A percentile compares a stretch with the other conserved stretches of the same genome.
These are phyloP conservation scores for Fragaria ananassa DNA, from an alignment of 306 rosid genomes.

Conservation along the genomic window DNA sequence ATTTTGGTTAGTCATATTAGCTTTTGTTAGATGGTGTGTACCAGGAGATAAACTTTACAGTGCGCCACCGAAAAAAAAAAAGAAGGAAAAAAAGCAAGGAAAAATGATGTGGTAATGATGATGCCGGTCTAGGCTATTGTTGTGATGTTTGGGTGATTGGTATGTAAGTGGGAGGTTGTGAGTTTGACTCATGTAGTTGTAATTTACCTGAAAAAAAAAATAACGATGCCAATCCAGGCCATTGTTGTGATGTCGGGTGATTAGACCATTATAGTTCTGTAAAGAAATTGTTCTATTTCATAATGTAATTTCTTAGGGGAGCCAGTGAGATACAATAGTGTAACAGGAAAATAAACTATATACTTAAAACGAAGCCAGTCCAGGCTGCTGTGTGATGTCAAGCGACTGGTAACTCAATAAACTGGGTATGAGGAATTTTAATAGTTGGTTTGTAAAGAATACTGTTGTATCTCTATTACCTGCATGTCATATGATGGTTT, in stretches of 20 bases:
- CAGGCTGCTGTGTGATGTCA: constrained; percentile 72
- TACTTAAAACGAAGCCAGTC: constrained; percentile 68
- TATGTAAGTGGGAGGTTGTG: too few relatives aligned
- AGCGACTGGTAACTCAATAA: constrained; percentile 90
- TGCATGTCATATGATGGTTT: not conserved
- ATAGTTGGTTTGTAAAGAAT: constrained; percentile 51
- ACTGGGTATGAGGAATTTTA: constrained; percentile 34
- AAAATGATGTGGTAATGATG: constrained; percentile 29
- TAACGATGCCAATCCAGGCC: constrained; percentile 67
- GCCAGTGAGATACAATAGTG: constrained; percentile 39
- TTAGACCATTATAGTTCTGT: constrained; percentile 49
- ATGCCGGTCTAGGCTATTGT: constrained; percentile 37
- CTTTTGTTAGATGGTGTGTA: constrained; percentile 15
- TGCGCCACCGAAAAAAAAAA: not conserved
- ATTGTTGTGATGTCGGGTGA: constrained; percentile 62
- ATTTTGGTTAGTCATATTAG: constrained; percentile 21
- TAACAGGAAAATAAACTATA: constrained; percentile 21
- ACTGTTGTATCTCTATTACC: not conserved
- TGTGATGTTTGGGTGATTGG: too few relatives aligned
- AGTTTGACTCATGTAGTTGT: too few relatives aligned
- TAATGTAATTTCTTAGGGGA: not conserved
- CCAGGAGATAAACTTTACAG: constrained; percentile 39
- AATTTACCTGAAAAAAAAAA: too few relatives aligned
- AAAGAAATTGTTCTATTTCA: constrained; percentile 42
- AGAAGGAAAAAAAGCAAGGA: not conserved